Evolutionary conservation across 805 yeast species (phyloP), one percentile per base, ranked within the genome.

Genomic region (Aciculoconidium aculeatum): DNA sequence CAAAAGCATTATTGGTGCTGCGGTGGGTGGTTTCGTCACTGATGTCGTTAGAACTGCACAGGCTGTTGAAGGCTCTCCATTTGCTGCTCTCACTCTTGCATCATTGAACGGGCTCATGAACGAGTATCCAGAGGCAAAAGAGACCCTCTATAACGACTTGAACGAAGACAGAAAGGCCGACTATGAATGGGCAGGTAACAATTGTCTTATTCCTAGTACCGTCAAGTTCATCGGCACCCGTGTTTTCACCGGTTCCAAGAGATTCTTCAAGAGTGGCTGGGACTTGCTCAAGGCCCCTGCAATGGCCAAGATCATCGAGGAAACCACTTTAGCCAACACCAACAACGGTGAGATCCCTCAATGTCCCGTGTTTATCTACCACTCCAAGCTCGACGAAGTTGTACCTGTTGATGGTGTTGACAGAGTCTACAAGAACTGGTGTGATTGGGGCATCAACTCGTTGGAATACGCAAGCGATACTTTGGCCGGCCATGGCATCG

Each of bases 11-110:
- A 30, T 46, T 39, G 67, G 65, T 11, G 58, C 46, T 8, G 58
- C 59, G 1, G 13, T 58, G 9, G 66, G 66, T 5, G 66, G 66
- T 3, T 45, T 55, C 44, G 54, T 52, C 7, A 47, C 57, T 12
- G 55, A 60, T 27, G 39, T 59, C 10, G 53, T 58, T 6, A 45
- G 42, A 11, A 45, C 55, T 1, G 46, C 50, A 3, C 35, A 31
- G 7, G 37, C 39, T 6, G 37, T 43, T 11, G 54, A 49, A 17
- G 58, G 58, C 2, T 39, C 43, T 3, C 3, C 42, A 2, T 49
- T 45, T 15, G 45, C 63, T 3, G 65, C 62, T 2, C 41, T 59
- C 11, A 45, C 44, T 12, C 48, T 55, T 4, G 30, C 32, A 17
- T 60, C 55, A 2, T 34, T 61, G 10, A 39, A 42, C 16, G 66